Conservation (phyloP, 257 asterid genomes). For the Lycium ferocissimum region DNA sequence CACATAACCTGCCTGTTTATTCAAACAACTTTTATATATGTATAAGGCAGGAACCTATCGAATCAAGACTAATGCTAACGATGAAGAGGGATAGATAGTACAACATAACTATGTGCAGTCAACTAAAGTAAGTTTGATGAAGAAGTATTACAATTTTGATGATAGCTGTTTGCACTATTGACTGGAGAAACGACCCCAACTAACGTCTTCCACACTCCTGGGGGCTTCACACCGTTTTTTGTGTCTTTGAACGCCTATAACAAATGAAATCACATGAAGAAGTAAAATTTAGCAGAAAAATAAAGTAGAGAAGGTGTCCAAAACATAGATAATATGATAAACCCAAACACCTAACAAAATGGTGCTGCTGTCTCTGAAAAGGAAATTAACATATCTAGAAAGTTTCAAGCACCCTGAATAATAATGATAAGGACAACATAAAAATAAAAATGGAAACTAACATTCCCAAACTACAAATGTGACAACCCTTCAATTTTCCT, state of each 20-base stretch:
- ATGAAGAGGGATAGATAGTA: not conserved
- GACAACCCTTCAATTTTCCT: not conserved
- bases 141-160: constrained; percentile 54
- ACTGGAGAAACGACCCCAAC: constrained; percentile 58
- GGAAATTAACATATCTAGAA: constrained; percentile 14
- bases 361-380: not conserved
- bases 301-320: not conserved
- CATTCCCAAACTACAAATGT: not conserved
- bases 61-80: not conserved
- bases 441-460: not conserved
- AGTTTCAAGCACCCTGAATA: not conserved
- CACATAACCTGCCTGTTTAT: not conserved
- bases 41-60: not conserved
- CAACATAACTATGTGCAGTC: not conserved
- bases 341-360: not conserved
- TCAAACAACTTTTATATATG: not conserved
- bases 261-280: not conserved
- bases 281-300: constrained; percentile 8
- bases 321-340: not conserved
- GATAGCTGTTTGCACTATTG: constrained; percentile 51
- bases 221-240: constrained; percentile 64
- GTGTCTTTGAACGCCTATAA: constrained; percentile 73
- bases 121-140: constrained; percentile 15
- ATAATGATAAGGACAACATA: not conserved
- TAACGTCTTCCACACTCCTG: constrained; percentile 85